Base-by-base conservation (phyloP, 495 filamentous ascomycete genomes). In the Terfezia boudieri region DNA sequence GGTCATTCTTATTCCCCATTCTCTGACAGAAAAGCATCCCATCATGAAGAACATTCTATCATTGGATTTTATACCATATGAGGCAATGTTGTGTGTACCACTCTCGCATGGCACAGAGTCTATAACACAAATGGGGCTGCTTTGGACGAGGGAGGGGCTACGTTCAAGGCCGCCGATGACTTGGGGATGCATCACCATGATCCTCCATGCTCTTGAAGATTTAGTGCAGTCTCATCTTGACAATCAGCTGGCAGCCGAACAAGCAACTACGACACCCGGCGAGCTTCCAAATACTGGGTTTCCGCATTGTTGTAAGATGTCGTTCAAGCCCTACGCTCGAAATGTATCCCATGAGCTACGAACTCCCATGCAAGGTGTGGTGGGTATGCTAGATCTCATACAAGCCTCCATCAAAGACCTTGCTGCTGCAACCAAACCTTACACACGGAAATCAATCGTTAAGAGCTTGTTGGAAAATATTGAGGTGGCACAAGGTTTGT, bases 371-470 rank as follows among this genome's bases (percentile, higher is more conserved):
- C 83, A 88, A 64, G 83, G 83, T 16, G 80, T 88, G 37, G 81
- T 88, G 7, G 83, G 83, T 6, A 86, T 86, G 83, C 68, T 88
- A 35, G 83, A 88, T 69, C 79, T 88, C 50, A 86, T 88, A 83
- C 79, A 85, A 32, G 26, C 26, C 26, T 32, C 26, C 26, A 32
- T 32, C 7, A 32, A 32, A 32, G 26, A 32, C 26, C 26, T 32
- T 32, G 26, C 26, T 32, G 26, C 26, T 32, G 26, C 26, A 32
- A 4, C 26, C 4, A 32, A 32, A 32, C 26, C 26, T 68, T 49
- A 67, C 76, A 6, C 69, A 72, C 17, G 66, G 67, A 35, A 69
- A 2, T 32, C 26, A 46, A 14, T 85, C 26, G 78, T 87, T 53
- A 71, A 77, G 57, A 70, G 73, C 43, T 69, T 88, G 43, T 82